Evolutionary conservation across 495 filamentous ascomycete species (phyloP).

Genomic region (Bacidia gigantensis): DNA sequence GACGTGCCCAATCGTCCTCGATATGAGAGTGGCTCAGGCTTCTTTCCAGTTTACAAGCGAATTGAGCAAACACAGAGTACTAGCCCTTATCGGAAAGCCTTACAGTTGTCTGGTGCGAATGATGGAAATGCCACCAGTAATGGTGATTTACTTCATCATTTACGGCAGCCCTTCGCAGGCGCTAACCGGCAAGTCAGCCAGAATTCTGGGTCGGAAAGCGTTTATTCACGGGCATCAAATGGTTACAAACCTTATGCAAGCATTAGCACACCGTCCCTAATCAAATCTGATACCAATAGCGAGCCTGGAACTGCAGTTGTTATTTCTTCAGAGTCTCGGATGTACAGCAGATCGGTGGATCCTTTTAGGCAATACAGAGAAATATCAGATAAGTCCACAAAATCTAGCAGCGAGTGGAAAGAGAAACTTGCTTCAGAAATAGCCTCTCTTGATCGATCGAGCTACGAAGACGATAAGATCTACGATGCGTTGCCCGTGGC

Average conservation of each 20-base stretch:
- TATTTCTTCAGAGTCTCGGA: not conserved
- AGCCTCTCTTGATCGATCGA: constrained; percentile 5
- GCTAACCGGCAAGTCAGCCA: not conserved
- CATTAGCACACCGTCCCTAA: constrained; percentile 3
- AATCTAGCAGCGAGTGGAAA: constrained; percentile 14
- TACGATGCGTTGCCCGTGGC: not conserved
- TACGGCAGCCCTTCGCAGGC: too few species aligned
- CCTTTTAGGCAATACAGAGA: not conserved
- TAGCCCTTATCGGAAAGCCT: constrained; percentile 42
- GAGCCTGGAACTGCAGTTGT: constrained; percentile 14
- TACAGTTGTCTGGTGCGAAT: too few species aligned
- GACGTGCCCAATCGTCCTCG: constrained; percentile 13
- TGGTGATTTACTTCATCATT: too few species aligned
- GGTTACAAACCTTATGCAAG: constrained; percentile 25
- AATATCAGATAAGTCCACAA: constrained; percentile 1
- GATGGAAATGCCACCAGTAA: too few species aligned
- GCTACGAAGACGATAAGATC: not conserved
- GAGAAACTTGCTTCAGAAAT: constrained; percentile 14
- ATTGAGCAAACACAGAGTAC: constrained; percentile 34
- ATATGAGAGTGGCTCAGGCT: constrained; percentile 24
- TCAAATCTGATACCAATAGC: constrained; percentile 2
- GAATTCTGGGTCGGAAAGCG: constrained; percentile 30
- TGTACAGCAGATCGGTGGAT: not conserved
- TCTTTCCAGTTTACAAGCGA: constrained; percentile 31
- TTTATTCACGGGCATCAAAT: constrained; percentile 43